These are phyloP conservation scores for Secale cereale DNA, from an alignment of 176 grass and related monocot genomes.

Conservation along the genomic window DNA sequence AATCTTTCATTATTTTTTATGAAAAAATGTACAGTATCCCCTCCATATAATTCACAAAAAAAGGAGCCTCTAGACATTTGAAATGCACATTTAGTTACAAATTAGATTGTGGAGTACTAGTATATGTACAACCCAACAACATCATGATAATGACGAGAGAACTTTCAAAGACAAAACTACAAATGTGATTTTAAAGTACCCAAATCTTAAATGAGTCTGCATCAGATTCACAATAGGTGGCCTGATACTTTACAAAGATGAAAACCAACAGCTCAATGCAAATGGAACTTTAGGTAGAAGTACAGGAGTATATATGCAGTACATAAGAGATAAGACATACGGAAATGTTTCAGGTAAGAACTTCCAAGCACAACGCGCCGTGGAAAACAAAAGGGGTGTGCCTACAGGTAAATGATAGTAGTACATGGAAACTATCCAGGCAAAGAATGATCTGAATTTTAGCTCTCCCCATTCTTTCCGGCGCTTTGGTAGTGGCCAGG, in stretches of 20 bases:
- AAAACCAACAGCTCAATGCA: background rate
- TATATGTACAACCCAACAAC: too few relatives aligned
- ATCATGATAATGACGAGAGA: too few relatives aligned
- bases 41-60: too few relatives aligned
- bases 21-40: too few relatives aligned
- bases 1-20: too few relatives aligned
- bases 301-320: background rate
- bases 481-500: constrained; percentile 5
- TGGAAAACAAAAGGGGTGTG: background rate
- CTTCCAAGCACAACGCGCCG: background rate
- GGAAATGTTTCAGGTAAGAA: background rate
- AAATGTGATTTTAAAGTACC: too few relatives aligned
- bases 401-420: background rate
- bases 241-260: background rate
- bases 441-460: background rate
- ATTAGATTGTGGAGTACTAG: too few relatives aligned
- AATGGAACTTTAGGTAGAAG: background rate
- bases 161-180: too few relatives aligned
- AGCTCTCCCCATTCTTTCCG: constrained; percentile 23
- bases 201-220: background rate
- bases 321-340: background rate
- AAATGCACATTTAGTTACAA: too few relatives aligned
- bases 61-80: too few relatives aligned
- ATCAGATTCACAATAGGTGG: background rate
- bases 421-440: background rate